Conservation (phyloP, 148 eudicot genomes). For the Limonium bicolor region DNA sequence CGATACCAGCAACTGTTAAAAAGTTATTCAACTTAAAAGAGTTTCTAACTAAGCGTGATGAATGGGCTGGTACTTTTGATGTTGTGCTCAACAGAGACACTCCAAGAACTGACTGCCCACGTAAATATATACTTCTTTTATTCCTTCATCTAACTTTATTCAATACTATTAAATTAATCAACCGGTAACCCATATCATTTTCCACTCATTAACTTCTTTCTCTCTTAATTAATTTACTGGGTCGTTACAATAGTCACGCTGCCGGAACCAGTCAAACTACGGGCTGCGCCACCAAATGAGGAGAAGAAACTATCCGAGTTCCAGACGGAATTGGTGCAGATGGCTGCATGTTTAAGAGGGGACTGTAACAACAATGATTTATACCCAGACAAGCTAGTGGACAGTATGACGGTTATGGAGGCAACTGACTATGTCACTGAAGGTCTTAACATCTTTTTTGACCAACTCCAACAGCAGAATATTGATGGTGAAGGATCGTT, state of each 20-base stretch:
- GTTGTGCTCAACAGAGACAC: conserved; percentile 22
- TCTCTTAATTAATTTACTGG: no score
- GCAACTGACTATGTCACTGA: conserved; percentile 36
- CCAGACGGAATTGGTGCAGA: conserved; percentile 59
- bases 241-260: conserved; percentile 57
- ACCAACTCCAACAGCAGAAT: conserved; percentile 30
- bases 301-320: conserved; percentile 37
- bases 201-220: no score
- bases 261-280: conserved; percentile 43
- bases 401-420: conserved; percentile 41
- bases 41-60: conserved; percentile 58
- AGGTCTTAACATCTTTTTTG: conserved; percentile 14
- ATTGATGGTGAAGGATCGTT: conserved; percentile 26
- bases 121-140: conserved; percentile 12
- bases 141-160: background rate
- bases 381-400: conserved; percentile 46
- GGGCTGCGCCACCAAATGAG: conserved; percentile 31
- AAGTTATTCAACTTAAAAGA: conserved; percentile 64
- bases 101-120: conserved; percentile 78
- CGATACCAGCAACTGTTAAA: conserved; percentile 67
- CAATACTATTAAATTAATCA: no score
- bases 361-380: conserved; percentile 36
- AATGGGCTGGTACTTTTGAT: conserved; percentile 81
- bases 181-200: no score
- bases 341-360: conserved; percentile 66